Evolutionary conservation across 1,139 yeast genomes (phyloP).

Genomic region (Hyphopichia pseudoburtonii): DNA sequence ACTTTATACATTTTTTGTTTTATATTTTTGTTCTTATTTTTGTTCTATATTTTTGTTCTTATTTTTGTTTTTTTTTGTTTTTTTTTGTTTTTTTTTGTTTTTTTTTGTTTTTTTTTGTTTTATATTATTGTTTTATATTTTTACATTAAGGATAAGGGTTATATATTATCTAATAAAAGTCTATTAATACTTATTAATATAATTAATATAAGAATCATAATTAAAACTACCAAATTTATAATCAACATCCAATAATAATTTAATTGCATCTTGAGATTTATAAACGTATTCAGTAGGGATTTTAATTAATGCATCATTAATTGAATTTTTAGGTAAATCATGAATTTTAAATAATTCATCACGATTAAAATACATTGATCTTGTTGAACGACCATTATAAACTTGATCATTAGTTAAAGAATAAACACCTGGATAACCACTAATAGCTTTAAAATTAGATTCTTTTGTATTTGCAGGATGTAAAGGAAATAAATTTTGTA

Average conservation of each 20-base stretch:
- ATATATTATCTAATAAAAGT: too few relatives aligned
- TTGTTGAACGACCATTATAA: slow-evolving; percentile 38
- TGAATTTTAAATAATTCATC: slow-evolving; percentile 24
- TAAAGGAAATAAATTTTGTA: slow-evolving; percentile 51
- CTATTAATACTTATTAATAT: slow-evolving; percentile 33
- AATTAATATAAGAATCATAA: slow-evolving; percentile 50
- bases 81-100: neutral
- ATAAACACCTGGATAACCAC: slow-evolving; percentile 51
- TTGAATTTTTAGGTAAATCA: slow-evolving; percentile 18
- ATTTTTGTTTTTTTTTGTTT: too few relatives aligned
- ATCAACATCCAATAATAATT: slow-evolving; percentile 61
- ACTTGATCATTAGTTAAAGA: slow-evolving; percentile 50
- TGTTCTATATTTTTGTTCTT: too few relatives aligned
- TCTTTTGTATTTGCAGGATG: slow-evolving; percentile 47
- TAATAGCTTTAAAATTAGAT: slow-evolving; percentile 45
- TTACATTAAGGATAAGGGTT: too few relatives aligned
- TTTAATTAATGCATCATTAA: slow-evolving; percentile 39
- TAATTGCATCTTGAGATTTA: slow-evolving; percentile 62
- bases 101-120: too few relatives aligned
- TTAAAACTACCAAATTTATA: slow-evolving; percentile 61
- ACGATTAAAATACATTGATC: slow-evolving; percentile 41
- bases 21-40: too few relatives aligned
- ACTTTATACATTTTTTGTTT: too few relatives aligned
- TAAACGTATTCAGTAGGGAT: slow-evolving; percentile 54
- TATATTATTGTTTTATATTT: too few relatives aligned